These are phyloP conservation scores for Suhomyces taliae DNA, from an alignment of 1,139 yeast genomes.

Conservation along the genomic window DNA sequence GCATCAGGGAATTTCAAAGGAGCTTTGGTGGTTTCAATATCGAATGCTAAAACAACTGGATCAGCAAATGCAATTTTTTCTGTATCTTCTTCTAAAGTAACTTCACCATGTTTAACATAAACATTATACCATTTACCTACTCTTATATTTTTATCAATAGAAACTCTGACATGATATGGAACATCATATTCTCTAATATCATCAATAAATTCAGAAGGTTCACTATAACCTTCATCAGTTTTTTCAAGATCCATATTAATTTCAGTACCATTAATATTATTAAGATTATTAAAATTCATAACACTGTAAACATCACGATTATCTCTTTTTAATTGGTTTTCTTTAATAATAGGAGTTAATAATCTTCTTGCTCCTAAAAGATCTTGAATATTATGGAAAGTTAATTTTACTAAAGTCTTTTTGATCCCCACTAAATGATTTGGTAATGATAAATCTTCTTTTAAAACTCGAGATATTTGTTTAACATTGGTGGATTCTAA, in stretches of 20 bases:
- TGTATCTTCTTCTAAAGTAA: constrained; percentile 58
- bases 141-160: constrained; percentile 81
- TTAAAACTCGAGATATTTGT: constrained; percentile 51
- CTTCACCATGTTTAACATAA: constrained; percentile 57
- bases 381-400: constrained; percentile 76
- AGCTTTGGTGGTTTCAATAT: constrained; percentile 96
- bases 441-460: constrained; percentile 78
- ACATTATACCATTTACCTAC: constrained; percentile 97
- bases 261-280: constrained; percentile 21
- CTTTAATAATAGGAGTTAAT: constrained; percentile 67
- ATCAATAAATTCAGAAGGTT: constrained; percentile 65
- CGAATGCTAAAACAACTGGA: constrained; percentile 95
- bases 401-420: constrained; percentile 62
- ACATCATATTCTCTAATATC: constrained; percentile 95
- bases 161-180: constrained; percentile 93
- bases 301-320: constrained; percentile 71
- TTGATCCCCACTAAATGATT: constrained; percentile 84
- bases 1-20: constrained; percentile 96
- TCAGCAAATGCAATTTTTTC: constrained; percentile 93
- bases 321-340: constrained; percentile 63
- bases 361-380: constrained; percentile 70
- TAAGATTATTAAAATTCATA: constrained; percentile 42
- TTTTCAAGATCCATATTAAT: constrained; percentile 15
- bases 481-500: constrained; percentile 64
- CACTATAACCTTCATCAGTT: constrained; percentile 29